phyloP scores from a whole-genome alignment of 495 filamentous ascomycete species.

The Lophiotrema nucula region DNA sequence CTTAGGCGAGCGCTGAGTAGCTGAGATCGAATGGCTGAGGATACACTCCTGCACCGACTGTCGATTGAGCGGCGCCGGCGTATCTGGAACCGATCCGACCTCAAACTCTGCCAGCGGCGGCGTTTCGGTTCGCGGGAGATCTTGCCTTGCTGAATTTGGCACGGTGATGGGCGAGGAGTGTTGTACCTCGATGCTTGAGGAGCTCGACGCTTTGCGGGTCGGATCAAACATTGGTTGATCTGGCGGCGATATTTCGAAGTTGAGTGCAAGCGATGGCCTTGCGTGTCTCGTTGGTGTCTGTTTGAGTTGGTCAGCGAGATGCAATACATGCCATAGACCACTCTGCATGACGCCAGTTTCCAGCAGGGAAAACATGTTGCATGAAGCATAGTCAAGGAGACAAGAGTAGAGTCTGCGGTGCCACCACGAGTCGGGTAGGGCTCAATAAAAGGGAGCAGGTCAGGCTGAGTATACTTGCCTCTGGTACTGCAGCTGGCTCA shows the following conservation, averaged over 20 bases:
- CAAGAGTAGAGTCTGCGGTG: too few species aligned
- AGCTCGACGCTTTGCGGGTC: background rate
- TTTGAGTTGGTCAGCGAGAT: background rate
- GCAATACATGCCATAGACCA: too few species aligned
- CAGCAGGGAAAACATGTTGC: too few species aligned
- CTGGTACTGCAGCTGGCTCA: too few species aligned
- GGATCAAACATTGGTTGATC: slow-evolving; percentile 22
- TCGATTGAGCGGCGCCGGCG: slow-evolving; percentile 14
- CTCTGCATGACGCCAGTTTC: too few species aligned
- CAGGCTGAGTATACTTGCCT: too few species aligned
- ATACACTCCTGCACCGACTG: slow-evolving; percentile 7
- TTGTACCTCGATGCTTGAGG: slow-evolving; percentile 2
- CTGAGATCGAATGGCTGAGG: background rate
- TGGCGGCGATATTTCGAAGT: slow-evolving; percentile 15
- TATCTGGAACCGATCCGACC: slow-evolving; percentile 7
- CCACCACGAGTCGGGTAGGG: too few species aligned
- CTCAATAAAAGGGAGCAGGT: too few species aligned
- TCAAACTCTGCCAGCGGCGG: background rate
- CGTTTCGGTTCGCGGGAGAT: background rate
- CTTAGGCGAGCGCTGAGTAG: background rate
- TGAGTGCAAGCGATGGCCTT: slow-evolving; percentile 15
- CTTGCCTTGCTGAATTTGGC: slow-evolving; percentile 1
- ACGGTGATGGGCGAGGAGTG: slow-evolving; percentile 19
- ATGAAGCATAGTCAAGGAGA: too few species aligned
- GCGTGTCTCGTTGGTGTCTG: background rate